Evolutionary conservation across 2,329 filamentous ascomycete species (phyloP).

Genomic region (Chrysoporthe austroafricana): DNA sequence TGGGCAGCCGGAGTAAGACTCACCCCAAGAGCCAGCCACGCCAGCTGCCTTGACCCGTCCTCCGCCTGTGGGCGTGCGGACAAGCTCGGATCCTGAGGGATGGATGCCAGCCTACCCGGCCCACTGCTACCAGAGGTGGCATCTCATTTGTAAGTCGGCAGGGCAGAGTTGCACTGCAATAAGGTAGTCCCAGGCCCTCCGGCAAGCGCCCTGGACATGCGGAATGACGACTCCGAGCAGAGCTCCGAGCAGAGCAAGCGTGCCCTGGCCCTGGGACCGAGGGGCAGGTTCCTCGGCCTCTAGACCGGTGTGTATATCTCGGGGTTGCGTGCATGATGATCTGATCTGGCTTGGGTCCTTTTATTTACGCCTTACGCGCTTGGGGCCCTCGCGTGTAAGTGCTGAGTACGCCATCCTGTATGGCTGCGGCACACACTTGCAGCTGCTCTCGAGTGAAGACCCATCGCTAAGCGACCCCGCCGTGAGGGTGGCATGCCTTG

Average conservation of each 20-base stretch:
- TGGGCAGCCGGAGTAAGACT: neutral
- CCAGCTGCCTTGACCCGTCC: neutral
- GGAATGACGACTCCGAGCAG: slow-evolving; percentile 5
- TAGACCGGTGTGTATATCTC: neutral
- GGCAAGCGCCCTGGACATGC: neutral
- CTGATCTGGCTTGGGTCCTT: neutral
- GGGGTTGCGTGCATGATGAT: neutral
- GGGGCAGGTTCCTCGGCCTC: neutral
- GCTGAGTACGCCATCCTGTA: neutral
- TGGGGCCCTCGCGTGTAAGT: neutral
- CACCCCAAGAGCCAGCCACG: neutral
- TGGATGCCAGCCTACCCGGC: slow-evolving; percentile 2
- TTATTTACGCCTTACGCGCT: neutral
- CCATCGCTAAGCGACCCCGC: neutral
- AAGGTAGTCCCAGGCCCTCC: neutral
- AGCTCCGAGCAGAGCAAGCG: neutral
- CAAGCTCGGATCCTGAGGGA: neutral
- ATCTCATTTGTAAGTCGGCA: neutral
- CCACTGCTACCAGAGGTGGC: slow-evolving; percentile 3
- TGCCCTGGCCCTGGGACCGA: neutral
- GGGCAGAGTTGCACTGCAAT: neutral
- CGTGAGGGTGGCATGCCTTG: neutral
- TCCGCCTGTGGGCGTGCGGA: neutral
- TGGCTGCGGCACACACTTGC: neutral
- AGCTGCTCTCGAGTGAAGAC: neutral